Evolutionary conservation across 441 rosid species (phyloP), one percentile per base, ranked within the genome.

Genomic region (Erodium trifolium): DNA sequence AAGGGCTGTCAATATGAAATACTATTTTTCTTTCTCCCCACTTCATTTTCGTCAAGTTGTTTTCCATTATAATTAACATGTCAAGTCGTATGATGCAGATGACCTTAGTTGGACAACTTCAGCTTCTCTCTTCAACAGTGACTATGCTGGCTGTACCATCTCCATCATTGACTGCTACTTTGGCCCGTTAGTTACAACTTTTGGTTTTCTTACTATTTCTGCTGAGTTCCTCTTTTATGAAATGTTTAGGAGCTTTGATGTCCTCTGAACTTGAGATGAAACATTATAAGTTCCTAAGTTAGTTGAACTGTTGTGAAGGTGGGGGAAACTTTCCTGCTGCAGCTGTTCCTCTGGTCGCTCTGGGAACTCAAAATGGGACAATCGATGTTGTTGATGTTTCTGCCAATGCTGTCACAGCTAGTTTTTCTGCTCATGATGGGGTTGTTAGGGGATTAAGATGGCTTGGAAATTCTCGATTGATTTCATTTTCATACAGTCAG

Each of bases 381-480:
- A 73, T 91, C 70, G 97, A 94, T 78, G 83, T 89, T 73, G 81
- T 93, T 69, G 97, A 93, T 83, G 92, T 94, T 73, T 88, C 91
- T 72, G 92, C 99, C 70, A 91, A 91, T 83, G 93, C 99, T 69
- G 88, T 94, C 74, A 84, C 99, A 2, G 86, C 89, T 9, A 90
- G 96, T 81, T 88, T 91, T 82, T 83, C 88, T 3, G 99, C 84
- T 80, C 99, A 91, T 79, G 81, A 71, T 75, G 78, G 88, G 64
- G 81, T 82, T 43, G 96, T 94, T 73, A 85, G 96, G 82, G 97
- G 99, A 65, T 84, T 94, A 76, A 82, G 99, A 27, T 94, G 96
- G 97, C 97, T 94, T 77, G 99, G 97, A 70, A 94, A 94, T 81
- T 94, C 97, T 75, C 88, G 97, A 82, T 76, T 94, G 71, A 96